These are phyloP conservation scores for Ramularia collo-cygni DNA, from an alignment of 2,329 filamentous ascomycete genomes.

Conservation along the genomic window DNA sequence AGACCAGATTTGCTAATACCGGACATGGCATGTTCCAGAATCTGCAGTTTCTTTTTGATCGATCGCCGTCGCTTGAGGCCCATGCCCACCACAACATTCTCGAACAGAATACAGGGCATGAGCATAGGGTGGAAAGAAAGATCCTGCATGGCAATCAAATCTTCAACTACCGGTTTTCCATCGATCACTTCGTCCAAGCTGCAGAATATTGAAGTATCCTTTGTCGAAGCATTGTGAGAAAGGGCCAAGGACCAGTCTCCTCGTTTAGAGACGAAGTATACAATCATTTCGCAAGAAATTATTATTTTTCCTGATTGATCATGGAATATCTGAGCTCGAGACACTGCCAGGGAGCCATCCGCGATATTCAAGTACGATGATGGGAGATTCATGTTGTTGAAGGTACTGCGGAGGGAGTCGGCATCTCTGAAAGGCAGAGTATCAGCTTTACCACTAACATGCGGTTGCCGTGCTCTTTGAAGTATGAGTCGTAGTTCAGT, in stretches of 20 bases:
- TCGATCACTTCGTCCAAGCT: slow-evolving; percentile 11
- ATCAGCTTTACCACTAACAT: slow-evolving; percentile 13
- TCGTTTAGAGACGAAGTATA: slow-evolving; percentile 13
- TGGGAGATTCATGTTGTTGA: slow-evolving; percentile 10
- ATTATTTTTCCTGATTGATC: background rate
- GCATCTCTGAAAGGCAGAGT: slow-evolving; percentile 10
- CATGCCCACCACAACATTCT: slow-evolving; percentile 7
- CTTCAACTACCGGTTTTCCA: slow-evolving; percentile 1
- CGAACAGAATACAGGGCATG: slow-evolving; percentile 19
- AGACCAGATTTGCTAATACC: slow-evolving; percentile 1
- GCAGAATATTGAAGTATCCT: slow-evolving; percentile 12
- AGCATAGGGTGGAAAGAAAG: slow-evolving; percentile 16
- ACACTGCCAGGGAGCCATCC: slow-evolving; percentile 7
- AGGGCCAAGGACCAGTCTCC: slow-evolving; percentile 19
- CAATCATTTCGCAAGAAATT: slow-evolving; percentile 8
- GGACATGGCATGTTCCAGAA: slow-evolving; percentile 10
- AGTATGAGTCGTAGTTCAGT: slow-evolving; percentile 8
- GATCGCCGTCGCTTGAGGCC: slow-evolving; percentile 6
- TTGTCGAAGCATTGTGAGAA: slow-evolving; percentile 7
- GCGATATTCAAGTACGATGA: slow-evolving; percentile 15
- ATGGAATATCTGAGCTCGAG: slow-evolving; percentile 5
- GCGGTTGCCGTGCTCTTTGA: slow-evolving; percentile 10
- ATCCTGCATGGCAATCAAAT: slow-evolving; percentile 7
- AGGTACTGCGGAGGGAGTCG: slow-evolving; percentile 3
- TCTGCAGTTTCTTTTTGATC: slow-evolving; percentile 10